Conservation (phyloP, 495 filamentous ascomycete genomes). For the Aspergillus biplanus region DNA sequence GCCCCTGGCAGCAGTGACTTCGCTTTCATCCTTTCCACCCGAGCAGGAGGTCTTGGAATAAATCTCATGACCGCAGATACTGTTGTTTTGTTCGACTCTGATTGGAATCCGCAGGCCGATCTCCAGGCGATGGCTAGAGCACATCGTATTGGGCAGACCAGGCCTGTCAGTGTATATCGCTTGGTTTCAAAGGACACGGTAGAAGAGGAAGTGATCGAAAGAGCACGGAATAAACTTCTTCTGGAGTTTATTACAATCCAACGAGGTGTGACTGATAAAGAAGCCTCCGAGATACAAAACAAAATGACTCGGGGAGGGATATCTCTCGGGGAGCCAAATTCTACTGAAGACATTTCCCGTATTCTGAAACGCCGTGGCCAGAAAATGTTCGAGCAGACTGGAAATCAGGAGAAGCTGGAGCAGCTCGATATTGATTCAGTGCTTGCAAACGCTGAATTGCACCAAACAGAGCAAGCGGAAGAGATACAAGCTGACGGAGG, state of each 20-base stretch:
- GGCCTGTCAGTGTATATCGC: conserved; percentile 91
- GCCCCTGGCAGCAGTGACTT: conserved; percentile 92
- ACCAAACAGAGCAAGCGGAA: conserved; percentile 88
- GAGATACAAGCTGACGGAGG: conserved; percentile 90
- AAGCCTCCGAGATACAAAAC: conserved; percentile 70
- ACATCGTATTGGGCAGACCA: conserved; percentile 96
- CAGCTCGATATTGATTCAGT: conserved; percentile 99
- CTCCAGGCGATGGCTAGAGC: conserved; percentile 98
- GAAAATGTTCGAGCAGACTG: conserved; percentile 95
- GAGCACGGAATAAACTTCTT: conserved; percentile 95
- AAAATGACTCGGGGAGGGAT: conserved; percentile 60
- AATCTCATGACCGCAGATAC: conserved; percentile 99
- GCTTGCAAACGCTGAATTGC: conserved; percentile 92
- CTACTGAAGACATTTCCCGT: conserved; percentile 86
- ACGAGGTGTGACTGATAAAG: conserved; percentile 90
- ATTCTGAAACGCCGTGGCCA: conserved; percentile 92
- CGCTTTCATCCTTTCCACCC: conserved; percentile 92
- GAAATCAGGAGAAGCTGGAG: conserved; percentile 94
- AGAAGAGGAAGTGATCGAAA: conserved; percentile 94
- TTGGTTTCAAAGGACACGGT: conserved; percentile 97
- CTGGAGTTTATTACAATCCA: conserved; percentile 99
- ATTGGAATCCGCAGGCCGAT: conserved; percentile 99
- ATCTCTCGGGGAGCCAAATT: conserved; percentile 70
- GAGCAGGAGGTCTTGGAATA: conserved; percentile 95
- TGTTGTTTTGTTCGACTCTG: conserved; percentile 96